A percentile compares a stretch with the other conserved stretches of the same genome.
Evolutionary conservation across 2,329 filamentous ascomycete genomes (phyloP).

Genomic region (Botrytis squamosa): DNA sequence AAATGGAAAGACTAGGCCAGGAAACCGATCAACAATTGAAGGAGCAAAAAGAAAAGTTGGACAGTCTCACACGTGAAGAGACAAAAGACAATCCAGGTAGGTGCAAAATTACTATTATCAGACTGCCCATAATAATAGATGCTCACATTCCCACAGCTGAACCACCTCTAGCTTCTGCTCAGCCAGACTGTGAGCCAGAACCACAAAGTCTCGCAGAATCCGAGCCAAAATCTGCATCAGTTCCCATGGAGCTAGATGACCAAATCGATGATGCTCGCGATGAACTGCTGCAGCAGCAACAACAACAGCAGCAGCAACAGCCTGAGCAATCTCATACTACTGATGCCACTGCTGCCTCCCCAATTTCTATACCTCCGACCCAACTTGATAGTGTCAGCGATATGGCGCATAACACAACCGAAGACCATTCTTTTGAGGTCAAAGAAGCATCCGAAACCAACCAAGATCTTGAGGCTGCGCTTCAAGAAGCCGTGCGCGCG

Average conservation of each 20-base stretch:
- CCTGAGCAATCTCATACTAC: background rate
- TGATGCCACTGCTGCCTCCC: background rate
- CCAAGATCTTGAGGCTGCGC: constrained; percentile 33
- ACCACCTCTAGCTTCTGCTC: background rate
- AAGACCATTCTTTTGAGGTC: background rate
- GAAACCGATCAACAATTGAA: constrained; percentile 41
- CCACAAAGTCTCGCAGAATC: background rate
- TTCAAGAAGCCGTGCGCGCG: constrained; percentile 35
- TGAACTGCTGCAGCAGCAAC: background rate
- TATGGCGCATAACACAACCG: background rate
- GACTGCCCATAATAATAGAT: background rate
- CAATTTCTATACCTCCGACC: background rate
- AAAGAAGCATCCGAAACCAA: constrained; percentile 21
- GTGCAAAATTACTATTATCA: constrained; percentile 16
- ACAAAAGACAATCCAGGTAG: constrained; percentile 34
- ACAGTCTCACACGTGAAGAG: constrained; percentile 34
- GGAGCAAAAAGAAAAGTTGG: constrained; percentile 39
- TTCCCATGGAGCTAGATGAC: constrained; percentile 16
- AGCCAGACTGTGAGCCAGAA: background rate
- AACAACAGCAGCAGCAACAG: background rate
- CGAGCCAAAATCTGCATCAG: constrained; percentile 1
- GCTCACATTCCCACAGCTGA: constrained; percentile 16
- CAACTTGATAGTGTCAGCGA: background rate
- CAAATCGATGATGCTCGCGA: background rate
- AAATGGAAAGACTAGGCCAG: constrained; percentile 38